Conservation (phyloP, 2,329 filamentous ascomycete species). For the Sclerotinia minor region DNA sequence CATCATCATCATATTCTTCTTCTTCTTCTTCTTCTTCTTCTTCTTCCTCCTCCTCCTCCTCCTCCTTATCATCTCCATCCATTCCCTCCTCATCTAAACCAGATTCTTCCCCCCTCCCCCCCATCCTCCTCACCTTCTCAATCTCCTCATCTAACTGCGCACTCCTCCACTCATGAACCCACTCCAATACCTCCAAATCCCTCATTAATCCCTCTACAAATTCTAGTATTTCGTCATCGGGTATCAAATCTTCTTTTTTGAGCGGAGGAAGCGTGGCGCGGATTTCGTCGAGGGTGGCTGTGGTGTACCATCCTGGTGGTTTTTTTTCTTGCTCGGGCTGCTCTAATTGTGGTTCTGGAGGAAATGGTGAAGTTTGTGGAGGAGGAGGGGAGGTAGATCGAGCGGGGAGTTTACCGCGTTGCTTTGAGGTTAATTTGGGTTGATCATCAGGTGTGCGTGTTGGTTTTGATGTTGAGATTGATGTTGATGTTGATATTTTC, state of each 20-base stretch:
- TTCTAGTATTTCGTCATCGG: background rate
- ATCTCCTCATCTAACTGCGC: background rate
- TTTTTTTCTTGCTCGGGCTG: background rate
- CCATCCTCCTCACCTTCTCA: background rate
- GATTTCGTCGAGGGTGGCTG: background rate
- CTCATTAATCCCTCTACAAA: background rate
- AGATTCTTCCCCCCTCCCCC: no score
- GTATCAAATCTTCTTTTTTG: background rate
- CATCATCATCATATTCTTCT: no score
- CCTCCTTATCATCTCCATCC: background rate
- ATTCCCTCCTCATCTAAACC: background rate
- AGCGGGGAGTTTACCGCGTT: background rate
- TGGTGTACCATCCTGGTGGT: background rate
- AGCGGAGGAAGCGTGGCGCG: background rate
- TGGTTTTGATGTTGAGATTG: background rate
- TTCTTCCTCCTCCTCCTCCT: background rate
- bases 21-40: background rate
- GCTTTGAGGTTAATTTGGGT: background rate
- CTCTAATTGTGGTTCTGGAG: no score
- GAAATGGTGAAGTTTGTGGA: accelerated
- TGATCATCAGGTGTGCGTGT: no score
- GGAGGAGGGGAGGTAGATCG: background rate
- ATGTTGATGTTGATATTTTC: background rate
- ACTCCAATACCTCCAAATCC: background rate
- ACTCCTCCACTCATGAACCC: background rate